Evolutionary conservation across 495 filamentous ascomycete genomes (phyloP), one percentile per base, ranked within the genome.

Genomic region (Penicillium mononematosum): DNA sequence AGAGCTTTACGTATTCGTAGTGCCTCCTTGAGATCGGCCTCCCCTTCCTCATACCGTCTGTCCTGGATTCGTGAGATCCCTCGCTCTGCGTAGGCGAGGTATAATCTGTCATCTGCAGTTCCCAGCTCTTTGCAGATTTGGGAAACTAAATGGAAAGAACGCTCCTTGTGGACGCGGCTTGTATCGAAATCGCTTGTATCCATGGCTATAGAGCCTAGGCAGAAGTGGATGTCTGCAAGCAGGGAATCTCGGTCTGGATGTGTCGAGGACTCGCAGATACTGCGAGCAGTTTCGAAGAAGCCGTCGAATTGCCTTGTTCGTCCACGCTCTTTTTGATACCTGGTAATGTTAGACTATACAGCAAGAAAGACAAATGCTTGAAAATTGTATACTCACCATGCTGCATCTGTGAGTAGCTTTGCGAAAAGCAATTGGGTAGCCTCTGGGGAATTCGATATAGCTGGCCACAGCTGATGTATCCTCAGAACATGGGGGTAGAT

Each of bases 401-500:
- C 53, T 24, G 58, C 67, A 39, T 70, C 67, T 45, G 51, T 63
- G 24, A 65, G 45, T 41, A 66, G 41, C 48, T 50, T 60, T 42
- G 62, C 66, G 12, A 65, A 58, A 22, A 51, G 52, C 16, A 63
- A 27, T 25, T 50, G 58, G 31, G 53, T 59, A 17, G 22, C 48
- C 44, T 55, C 56, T 6, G 54, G 52, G 20, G 38, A 16, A 31
- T 45, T 19, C 27, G 62, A 25, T 11, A 60, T 54, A 12, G 17
- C 20, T 56, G 64, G 29, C 45, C 60, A 63, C 20, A 68, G 20
- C 36, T 60, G 45, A 46, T 63, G 51, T 29, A 69, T 49, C 44
- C 45, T 50, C 10, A 63, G 45, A 11, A 69, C 25, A 45, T 69
- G 68, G 20, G 67, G 64, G 51, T 62, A 66, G 4, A 69, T 36